Conservation (phyloP, 2,329 filamentous ascomycete species). For the Colletotrichum gigasporum region DNA sequence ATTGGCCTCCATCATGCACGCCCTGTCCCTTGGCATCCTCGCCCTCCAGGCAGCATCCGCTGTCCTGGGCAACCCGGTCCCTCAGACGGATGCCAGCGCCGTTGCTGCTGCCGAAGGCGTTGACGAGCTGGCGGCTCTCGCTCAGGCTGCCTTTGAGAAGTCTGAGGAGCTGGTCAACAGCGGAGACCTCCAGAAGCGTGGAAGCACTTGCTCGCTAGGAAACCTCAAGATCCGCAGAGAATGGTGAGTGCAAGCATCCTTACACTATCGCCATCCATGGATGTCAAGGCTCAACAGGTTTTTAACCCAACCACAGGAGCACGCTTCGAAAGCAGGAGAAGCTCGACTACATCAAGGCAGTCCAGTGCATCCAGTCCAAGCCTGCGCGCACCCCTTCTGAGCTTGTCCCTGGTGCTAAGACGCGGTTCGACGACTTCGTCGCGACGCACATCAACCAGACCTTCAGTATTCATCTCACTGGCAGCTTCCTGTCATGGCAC, state of each 20-base stretch:
- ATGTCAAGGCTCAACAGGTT: background rate
- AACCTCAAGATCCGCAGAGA: constrained; percentile 43
- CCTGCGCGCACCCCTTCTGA: constrained; percentile 45
- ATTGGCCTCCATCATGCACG: background rate
- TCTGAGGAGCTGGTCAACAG: constrained; percentile 34
- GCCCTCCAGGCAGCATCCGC: constrained; percentile 23
- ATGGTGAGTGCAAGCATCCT: constrained; percentile 38
- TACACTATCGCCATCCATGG: background rate
- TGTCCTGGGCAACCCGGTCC: constrained; percentile 8
- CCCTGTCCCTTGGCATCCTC: constrained; percentile 30
- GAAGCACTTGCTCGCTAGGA: constrained; percentile 34
- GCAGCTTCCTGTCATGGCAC: constrained; percentile 42
- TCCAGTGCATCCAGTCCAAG: constrained; percentile 52
- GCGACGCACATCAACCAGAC: constrained; percentile 60
- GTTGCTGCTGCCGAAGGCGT: background rate
- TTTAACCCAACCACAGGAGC: background rate
- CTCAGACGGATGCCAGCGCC: background rate
- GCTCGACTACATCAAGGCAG: constrained; percentile 51
- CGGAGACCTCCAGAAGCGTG: constrained; percentile 32
- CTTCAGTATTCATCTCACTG: constrained; percentile 50
- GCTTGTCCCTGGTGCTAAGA: constrained; percentile 52
- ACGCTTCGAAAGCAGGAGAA: background rate
- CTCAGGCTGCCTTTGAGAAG: constrained; percentile 34
- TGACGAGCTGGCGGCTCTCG: constrained; percentile 25
- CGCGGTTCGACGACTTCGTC: constrained; percentile 60